Evolutionary conservation across 805 yeast genomes (phyloP).

Genomic region (Saturnispora bothae): DNA sequence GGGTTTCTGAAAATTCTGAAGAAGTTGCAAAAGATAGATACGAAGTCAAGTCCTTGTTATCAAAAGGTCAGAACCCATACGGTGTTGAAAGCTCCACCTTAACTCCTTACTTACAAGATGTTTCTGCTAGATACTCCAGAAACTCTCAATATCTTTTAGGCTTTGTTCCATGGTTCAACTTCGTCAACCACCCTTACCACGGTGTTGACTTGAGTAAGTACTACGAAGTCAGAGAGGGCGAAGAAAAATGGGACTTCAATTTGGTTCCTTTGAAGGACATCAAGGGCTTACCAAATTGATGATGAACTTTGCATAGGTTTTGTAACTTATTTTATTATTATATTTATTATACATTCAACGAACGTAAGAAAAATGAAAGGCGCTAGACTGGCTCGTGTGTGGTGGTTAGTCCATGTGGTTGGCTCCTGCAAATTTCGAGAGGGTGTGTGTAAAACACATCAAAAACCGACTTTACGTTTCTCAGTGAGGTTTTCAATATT

Average conservation of each 20-base stretch:
- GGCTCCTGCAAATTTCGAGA: too few species aligned
- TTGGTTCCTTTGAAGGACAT: constrained; percentile 44
- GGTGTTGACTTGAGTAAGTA: constrained; percentile 61
- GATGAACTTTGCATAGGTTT: background rate
- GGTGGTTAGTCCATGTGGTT: too few species aligned
- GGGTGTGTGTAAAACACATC: too few species aligned
- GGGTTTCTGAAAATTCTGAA: constrained; percentile 58
- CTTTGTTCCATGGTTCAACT: constrained; percentile 73
- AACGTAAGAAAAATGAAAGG: too few species aligned
- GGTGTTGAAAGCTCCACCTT: constrained; percentile 44
- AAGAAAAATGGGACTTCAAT: constrained; percentile 45
- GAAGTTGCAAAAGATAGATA: constrained; percentile 67
- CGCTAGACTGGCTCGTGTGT: too few species aligned
- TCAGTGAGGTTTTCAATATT: too few species aligned
- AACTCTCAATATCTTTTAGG: constrained; percentile 51
- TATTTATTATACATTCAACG: too few species aligned
- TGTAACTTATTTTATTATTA: background rate
- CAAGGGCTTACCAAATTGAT: constrained; percentile 21
- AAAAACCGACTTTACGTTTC: too few species aligned
- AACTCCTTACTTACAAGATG: constrained; percentile 59
- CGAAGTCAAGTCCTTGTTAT: constrained; percentile 57
- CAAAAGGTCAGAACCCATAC: constrained; percentile 57
- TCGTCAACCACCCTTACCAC: constrained; percentile 72
- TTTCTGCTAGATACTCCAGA: constrained; percentile 70
- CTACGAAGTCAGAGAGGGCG: constrained; percentile 46